Conservation (phyloP, 805 yeast genomes). For the Komagataella kurtzmanii region DNA sequence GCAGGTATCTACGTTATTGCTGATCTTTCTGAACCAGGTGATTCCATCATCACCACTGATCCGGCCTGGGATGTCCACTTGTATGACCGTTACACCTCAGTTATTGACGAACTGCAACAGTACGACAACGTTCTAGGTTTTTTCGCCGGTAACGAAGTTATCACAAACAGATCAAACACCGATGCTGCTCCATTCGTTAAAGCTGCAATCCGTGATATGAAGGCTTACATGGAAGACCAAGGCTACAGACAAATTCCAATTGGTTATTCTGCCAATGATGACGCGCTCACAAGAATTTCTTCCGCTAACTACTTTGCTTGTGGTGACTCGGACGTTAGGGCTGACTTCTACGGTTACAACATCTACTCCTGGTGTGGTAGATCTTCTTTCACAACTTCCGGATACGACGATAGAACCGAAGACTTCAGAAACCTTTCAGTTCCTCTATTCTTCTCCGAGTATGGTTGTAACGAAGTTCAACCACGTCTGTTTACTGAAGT, state of each 20-base stretch:
- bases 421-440: constrained; percentile 63
- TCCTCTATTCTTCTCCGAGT: constrained; percentile 79
- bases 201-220: constrained; percentile 89
- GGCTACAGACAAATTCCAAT: constrained; percentile 76
- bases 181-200: constrained; percentile 89
- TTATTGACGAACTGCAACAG: constrained; percentile 65
- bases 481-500: constrained; percentile 78
- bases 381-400: constrained; percentile 45
- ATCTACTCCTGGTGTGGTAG: constrained; percentile 85
- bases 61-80: constrained; percentile 72
- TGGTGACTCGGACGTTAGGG: constrained; percentile 51
- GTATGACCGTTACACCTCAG: constrained; percentile 65
- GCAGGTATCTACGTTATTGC: constrained; percentile 89
- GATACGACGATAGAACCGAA: constrained; percentile 57
- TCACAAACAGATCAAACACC: constrained; percentile 72
- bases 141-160: constrained; percentile 97
- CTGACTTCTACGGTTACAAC: constrained; percentile 75
- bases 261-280: constrained; percentile 91
- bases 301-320: constrained; percentile 82
- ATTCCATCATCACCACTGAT: constrained; percentile 60
- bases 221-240: constrained; percentile 52
- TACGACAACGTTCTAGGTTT: constrained; percentile 82
- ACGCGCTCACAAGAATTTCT: constrained; percentile 60
- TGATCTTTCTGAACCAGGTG: constrained; percentile 78
- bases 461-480: constrained; percentile 64